phyloP scores from a whole-genome alignment of 495 filamentous ascomycete genomes.

The Lophium mytilinum region DNA sequence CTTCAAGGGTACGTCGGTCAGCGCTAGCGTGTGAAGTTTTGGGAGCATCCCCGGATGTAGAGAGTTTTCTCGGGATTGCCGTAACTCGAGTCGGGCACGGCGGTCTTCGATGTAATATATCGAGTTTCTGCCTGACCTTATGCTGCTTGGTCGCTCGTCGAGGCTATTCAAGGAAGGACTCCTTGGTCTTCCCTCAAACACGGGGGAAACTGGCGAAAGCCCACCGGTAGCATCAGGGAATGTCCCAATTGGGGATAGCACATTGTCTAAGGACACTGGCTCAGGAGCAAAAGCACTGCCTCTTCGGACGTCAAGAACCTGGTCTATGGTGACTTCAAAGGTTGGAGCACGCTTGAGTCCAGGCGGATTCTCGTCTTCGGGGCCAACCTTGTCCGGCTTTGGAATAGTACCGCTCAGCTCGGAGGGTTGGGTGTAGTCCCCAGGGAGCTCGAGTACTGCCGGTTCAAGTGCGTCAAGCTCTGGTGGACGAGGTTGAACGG shows the following conservation, averaged over 20 bases:
- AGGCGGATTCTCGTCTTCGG: conserved; percentile 9
- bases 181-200: not conserved
- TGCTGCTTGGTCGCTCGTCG: not conserved
- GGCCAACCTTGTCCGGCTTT: not conserved
- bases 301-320: conserved; percentile 10
- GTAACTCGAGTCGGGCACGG: conserved; percentile 12
- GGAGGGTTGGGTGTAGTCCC: conserved; percentile 21
- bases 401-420: conserved; percentile 12
- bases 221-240: conserved; percentile 8
- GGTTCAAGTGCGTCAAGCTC: conserved; percentile 38
- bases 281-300: conserved; percentile 29
- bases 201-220: conserved; percentile 3
- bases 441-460: conserved; percentile 43
- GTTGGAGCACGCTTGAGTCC: not conserved
- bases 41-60: conserved; percentile 52
- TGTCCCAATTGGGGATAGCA: conserved; percentile 5
- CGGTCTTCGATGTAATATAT: conserved; percentile 17
- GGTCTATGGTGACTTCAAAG: conserved; percentile 11
- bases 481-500: conserved; percentile 17
- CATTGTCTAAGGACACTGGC: not conserved
- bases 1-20: conserved; percentile 53
- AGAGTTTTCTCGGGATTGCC: conserved; percentile 15
- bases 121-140: conserved; percentile 5
- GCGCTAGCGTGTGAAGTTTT: conserved; percentile 46
- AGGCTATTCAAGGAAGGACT: not conserved